Conservation (phyloP, 805 yeast genomes). For the Hanseniaspora pseudoguilliermondii region DNA sequence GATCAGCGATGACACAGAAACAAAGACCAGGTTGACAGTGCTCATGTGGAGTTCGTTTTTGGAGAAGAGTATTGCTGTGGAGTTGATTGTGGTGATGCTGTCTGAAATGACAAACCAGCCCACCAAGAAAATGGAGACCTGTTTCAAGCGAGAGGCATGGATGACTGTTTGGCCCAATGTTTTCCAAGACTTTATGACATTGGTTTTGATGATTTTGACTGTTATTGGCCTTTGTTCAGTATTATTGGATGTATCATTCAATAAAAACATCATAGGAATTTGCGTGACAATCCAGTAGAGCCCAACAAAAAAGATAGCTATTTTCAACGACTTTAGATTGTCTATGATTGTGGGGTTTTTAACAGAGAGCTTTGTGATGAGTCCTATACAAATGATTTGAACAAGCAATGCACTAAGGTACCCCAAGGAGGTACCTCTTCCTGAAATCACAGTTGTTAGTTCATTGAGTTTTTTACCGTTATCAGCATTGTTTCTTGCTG, state of each 20-base stretch:
- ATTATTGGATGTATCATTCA: slow-evolving; percentile 23
- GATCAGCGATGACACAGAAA: slow-evolving; percentile 54
- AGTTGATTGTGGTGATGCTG: slow-evolving; percentile 63
- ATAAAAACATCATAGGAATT: slow-evolving; percentile 40
- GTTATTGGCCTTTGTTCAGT: slow-evolving; percentile 4
- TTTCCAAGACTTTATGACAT: slow-evolving; percentile 48
- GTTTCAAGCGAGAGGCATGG: slow-evolving; percentile 47
- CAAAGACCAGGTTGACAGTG: slow-evolving; percentile 48
- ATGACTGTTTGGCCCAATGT: slow-evolving; percentile 43
- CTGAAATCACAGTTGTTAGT: slow-evolving; percentile 43
- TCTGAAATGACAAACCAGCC: slow-evolving; percentile 75
- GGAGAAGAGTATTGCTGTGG: slow-evolving; percentile 67
- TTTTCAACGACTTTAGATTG: slow-evolving; percentile 29
- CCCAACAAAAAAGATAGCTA: slow-evolving; percentile 54
- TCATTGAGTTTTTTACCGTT: slow-evolving; percentile 22
- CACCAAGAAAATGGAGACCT: slow-evolving; percentile 49
- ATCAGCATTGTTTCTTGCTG: slow-evolving; percentile 14
- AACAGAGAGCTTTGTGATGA: slow-evolving; percentile 25
- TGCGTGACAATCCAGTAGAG: slow-evolving; percentile 69
- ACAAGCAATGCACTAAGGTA: slow-evolving; percentile 57
- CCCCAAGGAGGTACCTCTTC: slow-evolving; percentile 60
- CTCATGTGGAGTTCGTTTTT: slow-evolving; percentile 57
- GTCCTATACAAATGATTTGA: slow-evolving; percentile 44
- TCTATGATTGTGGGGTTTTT: slow-evolving; percentile 15
- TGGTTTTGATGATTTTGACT: slow-evolving; percentile 19